These are phyloP conservation scores for Fraxinus latifolia DNA, from an alignment of 305 asterid genomes.

Conservation along the genomic window DNA sequence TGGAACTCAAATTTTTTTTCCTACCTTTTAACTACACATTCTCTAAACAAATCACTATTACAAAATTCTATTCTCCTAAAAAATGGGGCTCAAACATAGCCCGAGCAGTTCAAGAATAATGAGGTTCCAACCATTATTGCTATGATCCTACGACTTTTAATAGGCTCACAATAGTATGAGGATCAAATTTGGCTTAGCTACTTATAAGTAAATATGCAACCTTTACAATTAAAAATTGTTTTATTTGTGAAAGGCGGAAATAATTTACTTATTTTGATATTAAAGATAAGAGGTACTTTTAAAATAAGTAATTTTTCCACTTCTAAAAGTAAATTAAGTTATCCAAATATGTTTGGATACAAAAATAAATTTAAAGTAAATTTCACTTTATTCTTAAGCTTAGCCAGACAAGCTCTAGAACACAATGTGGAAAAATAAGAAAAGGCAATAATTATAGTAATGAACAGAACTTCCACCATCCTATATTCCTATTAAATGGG, in stretches of 20 bases:
- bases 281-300: background rate
- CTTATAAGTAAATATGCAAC: background rate
- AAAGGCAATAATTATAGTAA: background rate
- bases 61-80: background rate
- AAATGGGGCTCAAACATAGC: background rate
- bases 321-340: background rate
- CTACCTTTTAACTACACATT: too few species aligned
- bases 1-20: background rate
- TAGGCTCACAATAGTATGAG: background rate
- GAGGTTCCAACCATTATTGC: background rate
- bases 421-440: background rate
- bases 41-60: background rate
- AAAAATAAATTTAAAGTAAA: background rate
- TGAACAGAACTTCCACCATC: slow-evolving; percentile 14
- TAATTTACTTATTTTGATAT: background rate
- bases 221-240: background rate
- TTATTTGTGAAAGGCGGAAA: background rate
- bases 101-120: slow-evolving; percentile 4
- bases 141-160: background rate
- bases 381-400: background rate
- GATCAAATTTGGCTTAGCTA: background rate
- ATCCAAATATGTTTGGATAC: background rate
- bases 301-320: background rate
- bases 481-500: background rate
- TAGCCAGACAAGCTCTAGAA: background rate